Conservation (phyloP, 2,329 filamentous ascomycete genomes). For the Domatiomyces globalis region DNA sequence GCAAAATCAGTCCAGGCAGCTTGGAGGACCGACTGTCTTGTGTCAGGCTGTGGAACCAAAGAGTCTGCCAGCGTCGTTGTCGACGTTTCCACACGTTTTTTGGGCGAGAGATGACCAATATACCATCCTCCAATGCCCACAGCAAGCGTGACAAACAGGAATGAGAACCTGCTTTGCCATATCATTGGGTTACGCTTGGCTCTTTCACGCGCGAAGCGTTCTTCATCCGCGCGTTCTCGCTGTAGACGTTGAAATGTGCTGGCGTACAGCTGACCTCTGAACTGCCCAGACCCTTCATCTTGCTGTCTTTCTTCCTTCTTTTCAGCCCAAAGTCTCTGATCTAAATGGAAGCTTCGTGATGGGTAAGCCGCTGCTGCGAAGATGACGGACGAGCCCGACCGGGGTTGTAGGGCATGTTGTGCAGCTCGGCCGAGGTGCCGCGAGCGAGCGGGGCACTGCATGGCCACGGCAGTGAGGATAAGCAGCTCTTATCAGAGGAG, state of each 20-base stretch:
- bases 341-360: not conserved
- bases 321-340: not conserved
- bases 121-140: not conserved
- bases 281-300: slow-evolving; percentile 31
- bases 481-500: not conserved
- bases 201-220: slow-evolving; percentile 19
- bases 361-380: not conserved
- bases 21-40: slow-evolving; percentile 43
- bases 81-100: slow-evolving; percentile 27
- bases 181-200: not conserved
- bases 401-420: not conserved
- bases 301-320: slow-evolving; percentile 10
- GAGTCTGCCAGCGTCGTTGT: slow-evolving; percentile 40
- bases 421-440: not conserved
- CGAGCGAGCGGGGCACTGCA: not conserved
- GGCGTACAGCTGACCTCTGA: slow-evolving; percentile 49
- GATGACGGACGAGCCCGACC: not conserved
- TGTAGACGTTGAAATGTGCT: slow-evolving; percentile 45
- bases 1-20: slow-evolving; percentile 52
- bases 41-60: slow-evolving; percentile 40
- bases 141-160: not conserved
- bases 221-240: slow-evolving; percentile 36
- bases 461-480: not conserved
- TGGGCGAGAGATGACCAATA: not conserved
- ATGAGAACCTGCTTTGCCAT: not conserved